These are phyloP conservation scores for Tetrapyrgos nigripes DNA, from an alignment of 1,284 basidiomycete species.

Conservation along the genomic window DNA sequence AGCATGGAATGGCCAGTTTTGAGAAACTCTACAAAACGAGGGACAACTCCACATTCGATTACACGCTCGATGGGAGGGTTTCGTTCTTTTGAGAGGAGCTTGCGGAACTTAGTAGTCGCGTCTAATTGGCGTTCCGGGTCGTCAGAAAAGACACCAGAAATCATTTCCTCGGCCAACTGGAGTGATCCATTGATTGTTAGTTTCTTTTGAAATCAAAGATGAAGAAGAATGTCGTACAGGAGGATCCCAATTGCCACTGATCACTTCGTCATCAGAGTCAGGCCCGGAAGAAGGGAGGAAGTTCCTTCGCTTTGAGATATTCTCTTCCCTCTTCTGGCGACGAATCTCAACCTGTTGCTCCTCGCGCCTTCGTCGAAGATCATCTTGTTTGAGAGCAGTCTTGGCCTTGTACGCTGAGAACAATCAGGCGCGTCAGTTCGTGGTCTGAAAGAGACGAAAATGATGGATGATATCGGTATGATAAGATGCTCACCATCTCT, in stretches of 20 bases:
- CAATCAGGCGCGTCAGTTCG: conserved; percentile 40
- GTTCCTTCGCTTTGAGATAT: conserved; percentile 95
- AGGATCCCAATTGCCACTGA: conserved; percentile 75
- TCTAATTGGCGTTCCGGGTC: conserved; percentile 93
- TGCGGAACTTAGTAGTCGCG: conserved; percentile 97
- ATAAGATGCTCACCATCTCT: conserved; percentile 57
- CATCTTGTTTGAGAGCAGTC: conserved; percentile 83
- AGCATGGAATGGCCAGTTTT: conserved; percentile 91
- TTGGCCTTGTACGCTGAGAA: conserved; percentile 73
- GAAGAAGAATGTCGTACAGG: conserved; percentile 57
- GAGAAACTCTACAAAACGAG: conserved; percentile 97
- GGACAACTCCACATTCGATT: conserved; percentile 97
- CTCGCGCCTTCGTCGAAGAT: conserved; percentile 92
- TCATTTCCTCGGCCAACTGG: conserved; percentile 91
- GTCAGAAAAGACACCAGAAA: conserved; percentile 92
- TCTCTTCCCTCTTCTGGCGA: conserved; percentile 95
- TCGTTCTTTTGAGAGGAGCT: conserved; percentile 98
- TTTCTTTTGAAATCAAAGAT: conserved; percentile 15
- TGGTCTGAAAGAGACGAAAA: conserved; percentile 25
- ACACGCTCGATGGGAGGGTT: conserved; percentile 99
- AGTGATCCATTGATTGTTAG: conserved; percentile 20
- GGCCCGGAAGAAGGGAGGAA: conserved; percentile 75
- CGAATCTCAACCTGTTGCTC: conserved; percentile 98
- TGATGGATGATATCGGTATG: no score
- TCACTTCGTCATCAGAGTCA: conserved; percentile 89